Evolutionary conservation across 2,329 filamentous ascomycete species (phyloP).

Genomic region (Exophiala viscosa): DNA sequence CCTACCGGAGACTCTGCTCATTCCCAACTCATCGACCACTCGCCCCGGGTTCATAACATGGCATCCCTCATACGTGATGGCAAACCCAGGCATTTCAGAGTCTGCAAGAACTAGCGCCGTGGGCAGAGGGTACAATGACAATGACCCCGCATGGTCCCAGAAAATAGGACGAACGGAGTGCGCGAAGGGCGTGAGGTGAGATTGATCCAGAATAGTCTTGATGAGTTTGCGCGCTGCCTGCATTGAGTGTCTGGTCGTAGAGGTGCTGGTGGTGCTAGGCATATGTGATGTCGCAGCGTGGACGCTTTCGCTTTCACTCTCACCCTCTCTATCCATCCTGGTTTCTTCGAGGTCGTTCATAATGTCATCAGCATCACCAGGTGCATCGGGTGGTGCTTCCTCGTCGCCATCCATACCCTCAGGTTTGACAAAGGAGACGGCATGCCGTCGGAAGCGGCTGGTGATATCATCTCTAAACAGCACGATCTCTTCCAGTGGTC

Average conservation of each 20-base stretch:
- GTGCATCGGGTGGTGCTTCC: constrained; percentile 9
- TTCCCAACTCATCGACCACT: constrained; percentile 49
- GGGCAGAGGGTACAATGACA: constrained; percentile 85
- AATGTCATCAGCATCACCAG: constrained; percentile 7
- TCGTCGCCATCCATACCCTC: constrained; percentile 36
- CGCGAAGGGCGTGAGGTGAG: constrained; percentile 81
- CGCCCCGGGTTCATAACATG: constrained; percentile 90
- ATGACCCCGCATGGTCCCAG: constrained; percentile 76
- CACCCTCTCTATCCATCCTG: background rate
- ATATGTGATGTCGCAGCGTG: constrained; percentile 28
- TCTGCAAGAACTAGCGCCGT: constrained; percentile 81
- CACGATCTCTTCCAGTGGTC: constrained; percentile 80
- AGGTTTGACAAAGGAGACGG: constrained; percentile 62
- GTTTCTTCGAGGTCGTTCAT: background rate
- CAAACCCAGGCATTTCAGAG: constrained; percentile 74
- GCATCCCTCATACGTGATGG: constrained; percentile 89
- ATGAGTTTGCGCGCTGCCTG: constrained; percentile 69
- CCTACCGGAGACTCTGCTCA: constrained; percentile 46
- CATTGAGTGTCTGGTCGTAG: constrained; percentile 27
- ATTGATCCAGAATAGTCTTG: constrained; percentile 88
- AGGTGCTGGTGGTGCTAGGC: constrained; percentile 15
- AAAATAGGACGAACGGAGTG: constrained; percentile 74
- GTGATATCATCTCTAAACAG: constrained; percentile 85
- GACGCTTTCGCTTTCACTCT: constrained; percentile 12
- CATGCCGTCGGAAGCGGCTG: constrained; percentile 70